Base-by-base conservation (phyloP, 1,284 basidiomycete genomes). In the Cryptococcus sp. region DNA sequence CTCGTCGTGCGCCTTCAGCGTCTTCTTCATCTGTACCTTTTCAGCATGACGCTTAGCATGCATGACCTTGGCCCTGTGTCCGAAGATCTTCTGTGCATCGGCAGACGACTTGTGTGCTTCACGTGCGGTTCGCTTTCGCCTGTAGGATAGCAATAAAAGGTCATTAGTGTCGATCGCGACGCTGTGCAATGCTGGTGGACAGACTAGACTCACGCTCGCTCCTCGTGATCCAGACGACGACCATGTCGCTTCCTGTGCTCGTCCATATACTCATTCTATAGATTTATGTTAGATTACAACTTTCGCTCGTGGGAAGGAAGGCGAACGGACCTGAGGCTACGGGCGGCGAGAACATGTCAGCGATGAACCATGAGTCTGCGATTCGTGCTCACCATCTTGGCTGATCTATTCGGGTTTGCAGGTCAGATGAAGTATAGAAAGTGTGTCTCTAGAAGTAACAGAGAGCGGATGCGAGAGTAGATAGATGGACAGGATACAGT, bases 21-120 rank as follows among this genome's bases (percentile, higher is more conserved):
- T 95, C 84, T 99, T 99, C 81, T 95, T 96, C 83, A 99, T 90
- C 78, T 95, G 93, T 47, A 99, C 90, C 83, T 99, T 99, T 82
- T 99, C 92, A 42, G 91, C 86, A 80, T 98, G 92, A 59, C 93
- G 89, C 80, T 90, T 93, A 56, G 92, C 92, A 77, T 99, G 96
- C 38, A 97, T 86, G 47, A 99, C 84, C 81, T 99, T 99, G 71
- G 94, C 96, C 82, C 97, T 98, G 71, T 97, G 84, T 81, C 96
- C 96, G 69, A 94, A 94, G 46, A 91, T 87, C 78, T 95, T 94
- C 81, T 98, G 94, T 16, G 94, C 92, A 57, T 87, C 82, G 17
- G 88, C 86, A 41, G 95, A 98, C 22, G 86, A 82, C 69, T 88
- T 88, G 81, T 99, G 96, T n/a, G 84, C 90, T 54, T 86, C 85